These are phyloP conservation scores for Anisodus tanguticus DNA, from an alignment of 257 asterid genomes.

Conservation along the genomic window DNA sequence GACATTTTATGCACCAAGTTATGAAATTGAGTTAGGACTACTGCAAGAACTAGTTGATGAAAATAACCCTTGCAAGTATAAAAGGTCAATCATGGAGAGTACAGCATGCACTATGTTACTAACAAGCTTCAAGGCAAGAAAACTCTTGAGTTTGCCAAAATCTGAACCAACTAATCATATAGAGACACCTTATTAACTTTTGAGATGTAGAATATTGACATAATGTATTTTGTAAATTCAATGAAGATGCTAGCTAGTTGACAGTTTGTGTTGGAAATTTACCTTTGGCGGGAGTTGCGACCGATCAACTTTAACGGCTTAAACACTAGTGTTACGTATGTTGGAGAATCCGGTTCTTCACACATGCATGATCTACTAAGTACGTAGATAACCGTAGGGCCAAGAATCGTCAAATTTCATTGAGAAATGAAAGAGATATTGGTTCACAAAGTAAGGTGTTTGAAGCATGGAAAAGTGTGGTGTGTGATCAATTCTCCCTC, in stretches of 20 bases:
- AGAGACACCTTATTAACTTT: slow-evolving; percentile 4
- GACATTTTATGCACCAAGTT: slow-evolving; percentile 95
- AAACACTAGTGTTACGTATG: too few species aligned
- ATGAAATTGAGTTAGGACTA: slow-evolving; percentile 80
- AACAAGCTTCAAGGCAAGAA: slow-evolving; percentile 94
- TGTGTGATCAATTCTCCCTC: too few species aligned
- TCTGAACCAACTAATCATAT: slow-evolving; percentile 21
- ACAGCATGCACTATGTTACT: slow-evolving; percentile 85
- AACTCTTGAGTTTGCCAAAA: slow-evolving; percentile 77
- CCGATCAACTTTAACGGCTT: too few species aligned
- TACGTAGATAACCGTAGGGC: too few species aligned
- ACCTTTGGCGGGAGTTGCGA: too few species aligned
- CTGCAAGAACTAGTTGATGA: slow-evolving; percentile 58
- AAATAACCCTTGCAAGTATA: slow-evolving; percentile 64
- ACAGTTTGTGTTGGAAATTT: too few species aligned
- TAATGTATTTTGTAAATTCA: slow-evolving; percentile 27
- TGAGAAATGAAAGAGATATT: too few species aligned
- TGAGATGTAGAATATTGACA: slow-evolving; percentile 14
- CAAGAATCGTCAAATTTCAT: too few species aligned
- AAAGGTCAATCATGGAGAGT: slow-evolving; percentile 94
- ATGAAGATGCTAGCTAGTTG: slow-evolving; percentile 20
- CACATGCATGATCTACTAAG: too few species aligned
- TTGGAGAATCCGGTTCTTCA: too few species aligned
- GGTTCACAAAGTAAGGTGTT: too few species aligned
- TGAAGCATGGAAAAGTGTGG: too few species aligned